Base-by-base conservation (phyloP, 2,329 filamentous ascomycete species). In the Neonectria ditissima region DNA sequence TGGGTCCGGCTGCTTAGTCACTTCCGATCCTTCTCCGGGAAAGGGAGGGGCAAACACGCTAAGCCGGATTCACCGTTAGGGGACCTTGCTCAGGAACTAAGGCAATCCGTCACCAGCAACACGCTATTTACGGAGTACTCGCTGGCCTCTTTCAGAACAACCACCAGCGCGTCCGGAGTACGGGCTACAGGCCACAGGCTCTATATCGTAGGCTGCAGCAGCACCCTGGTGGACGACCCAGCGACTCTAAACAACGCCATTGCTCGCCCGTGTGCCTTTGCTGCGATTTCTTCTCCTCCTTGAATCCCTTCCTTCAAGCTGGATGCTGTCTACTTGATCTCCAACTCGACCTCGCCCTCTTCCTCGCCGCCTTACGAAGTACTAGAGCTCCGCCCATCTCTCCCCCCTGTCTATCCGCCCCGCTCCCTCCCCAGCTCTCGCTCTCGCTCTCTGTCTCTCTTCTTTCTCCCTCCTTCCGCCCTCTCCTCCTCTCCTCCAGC, bases 341-440 rank as follows among this genome's bases (percentile, higher is more conserved):
- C n/a, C 28, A 32, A 20, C n/a, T 50, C 24, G n/a, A 20, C 18
- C 30, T 20, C 26, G n/a, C 22, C 51, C 28, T 22, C 50, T 24
- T 14, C 30, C 30, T 32, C 30, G 32, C 26, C 52, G 54, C 48
- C 51, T 28, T 41, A 37, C 34, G 34, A 37, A 37, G 34, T n/a
- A n/a, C n/a, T n/a, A 41, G 53, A 62, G 59, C 45, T 62, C 39
- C 53, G 20, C 48, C 51, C 51, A 50, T 60, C 47, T 48, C 54
- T 47, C 54, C 55, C 53, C 53, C 48, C 47, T 50, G 56, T 62
- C 53, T 50, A 55, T 48, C 56, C 53, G 56, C 53, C 53, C 45
- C 51, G 47, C 26, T 62, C 50, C 20, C 50, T 39, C 50, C 18
- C 24, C 39, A 34, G 48, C 56, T 48, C 16, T 18, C 51, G 50